A percentile compares a stretch with the other conserved stretches of the same genome.
Conservation (phyloP, 2,329 filamentous ascomycete species). For the Alternaria postmessia region DNA sequence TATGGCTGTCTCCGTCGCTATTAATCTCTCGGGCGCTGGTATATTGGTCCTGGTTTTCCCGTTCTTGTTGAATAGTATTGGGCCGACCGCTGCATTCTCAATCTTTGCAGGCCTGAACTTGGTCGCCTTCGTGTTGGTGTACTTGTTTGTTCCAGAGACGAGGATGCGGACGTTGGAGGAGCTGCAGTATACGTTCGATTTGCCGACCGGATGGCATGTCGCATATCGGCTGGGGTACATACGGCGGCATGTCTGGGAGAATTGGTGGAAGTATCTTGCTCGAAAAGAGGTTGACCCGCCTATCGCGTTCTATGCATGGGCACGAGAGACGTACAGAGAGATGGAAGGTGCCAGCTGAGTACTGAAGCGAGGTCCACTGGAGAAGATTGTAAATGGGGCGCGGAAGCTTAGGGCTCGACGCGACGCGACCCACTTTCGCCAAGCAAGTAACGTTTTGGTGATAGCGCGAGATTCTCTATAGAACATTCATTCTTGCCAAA, state of each 20-base stretch:
- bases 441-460: not conserved
- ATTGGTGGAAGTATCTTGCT: slow-evolving; percentile 28
- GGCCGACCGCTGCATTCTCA: slow-evolving; percentile 42
- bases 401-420: not conserved
- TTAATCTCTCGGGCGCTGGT: slow-evolving; percentile 50
- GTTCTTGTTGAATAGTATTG: slow-evolving; percentile 42
- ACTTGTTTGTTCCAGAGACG: slow-evolving; percentile 41
- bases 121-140: slow-evolving; percentile 38
- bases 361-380: too few relatives aligned
- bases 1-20: slow-evolving; percentile 48
- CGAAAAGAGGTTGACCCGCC: slow-evolving; percentile 23
- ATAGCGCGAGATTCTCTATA: not conserved
- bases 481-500: too few relatives aligned
- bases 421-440: not conserved
- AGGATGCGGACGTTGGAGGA: slow-evolving; percentile 34
- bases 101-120: slow-evolving; percentile 48
- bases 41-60: slow-evolving; percentile 50
- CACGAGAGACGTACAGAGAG: slow-evolving; percentile 18
- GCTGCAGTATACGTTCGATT: slow-evolving; percentile 34
- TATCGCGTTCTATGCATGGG: slow-evolving; percentile 31
- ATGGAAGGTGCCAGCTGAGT: slow-evolving; percentile 1
- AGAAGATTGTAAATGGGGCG: not conserved
- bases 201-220: slow-evolving; percentile 31
- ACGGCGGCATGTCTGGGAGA: slow-evolving; percentile 20
- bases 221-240: slow-evolving; percentile 25